Evolutionary conservation across 169 alveolate species (phyloP).

Genomic region (Cryptosporidium canis): DNA sequence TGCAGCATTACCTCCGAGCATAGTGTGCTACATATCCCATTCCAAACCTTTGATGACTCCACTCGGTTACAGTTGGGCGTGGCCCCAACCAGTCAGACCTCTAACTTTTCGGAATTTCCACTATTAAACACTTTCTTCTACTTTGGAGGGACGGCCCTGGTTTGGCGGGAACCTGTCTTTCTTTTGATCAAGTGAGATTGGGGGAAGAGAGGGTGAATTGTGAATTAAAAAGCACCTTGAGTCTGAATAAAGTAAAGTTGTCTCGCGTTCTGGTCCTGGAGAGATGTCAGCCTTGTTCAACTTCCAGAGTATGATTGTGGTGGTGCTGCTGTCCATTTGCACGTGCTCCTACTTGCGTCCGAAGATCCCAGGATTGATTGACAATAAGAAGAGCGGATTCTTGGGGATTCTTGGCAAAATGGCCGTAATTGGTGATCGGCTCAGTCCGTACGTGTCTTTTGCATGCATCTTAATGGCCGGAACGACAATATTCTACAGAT

Average conservation of each 20-base stretch:
- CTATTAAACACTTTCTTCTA: neutral
- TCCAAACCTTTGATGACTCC: conserved; percentile 66
- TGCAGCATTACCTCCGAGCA: neutral
- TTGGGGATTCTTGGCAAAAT: conserved; percentile 92
- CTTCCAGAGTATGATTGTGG: conserved; percentile 90
- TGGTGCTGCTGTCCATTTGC: conserved; percentile 90
- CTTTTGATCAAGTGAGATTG: neutral
- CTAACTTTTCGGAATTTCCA: conserved; percentile 3
- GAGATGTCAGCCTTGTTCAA: conserved; percentile 93
- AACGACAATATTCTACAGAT: conserved; percentile 86
- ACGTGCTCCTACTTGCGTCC: conserved; percentile 92
- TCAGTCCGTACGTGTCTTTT: conserved; percentile 91
- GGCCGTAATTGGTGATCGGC: conserved; percentile 96
- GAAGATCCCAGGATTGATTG: conserved; percentile 87
- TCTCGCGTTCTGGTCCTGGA: neutral
- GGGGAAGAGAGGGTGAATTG: neutral
- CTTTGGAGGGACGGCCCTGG: conserved; percentile 55
- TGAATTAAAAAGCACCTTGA: neutral
- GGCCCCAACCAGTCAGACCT: conserved; percentile 53
- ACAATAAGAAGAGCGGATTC: conserved; percentile 89
- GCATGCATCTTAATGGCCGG: conserved; percentile 89
- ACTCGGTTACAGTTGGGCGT: conserved; percentile 74
- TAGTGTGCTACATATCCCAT: conserved; percentile 1
- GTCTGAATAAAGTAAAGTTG: neutral
- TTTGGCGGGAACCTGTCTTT: conserved; percentile 28